A percentile compares a stretch with the other conserved stretches of the same genome.
Evolutionary conservation across 108 stramenopile genomes (phyloP).

Genomic region (Asterionellopsis glacialis): DNA sequence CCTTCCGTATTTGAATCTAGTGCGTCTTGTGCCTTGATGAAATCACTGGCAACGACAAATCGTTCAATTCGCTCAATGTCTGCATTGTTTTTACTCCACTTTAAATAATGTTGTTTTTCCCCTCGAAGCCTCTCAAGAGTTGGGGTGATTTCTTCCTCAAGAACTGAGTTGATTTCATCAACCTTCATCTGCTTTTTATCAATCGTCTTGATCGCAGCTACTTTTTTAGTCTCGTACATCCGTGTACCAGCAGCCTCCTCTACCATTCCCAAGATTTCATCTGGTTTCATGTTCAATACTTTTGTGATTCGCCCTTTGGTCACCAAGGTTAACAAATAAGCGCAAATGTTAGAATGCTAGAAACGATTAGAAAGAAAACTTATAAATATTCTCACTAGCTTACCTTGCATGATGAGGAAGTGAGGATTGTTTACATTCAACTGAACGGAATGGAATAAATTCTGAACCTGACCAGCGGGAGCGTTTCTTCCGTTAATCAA

Average conservation of each 20-base stretch:
- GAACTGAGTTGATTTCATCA: slow-evolving; percentile 92
- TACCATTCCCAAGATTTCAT: slow-evolving; percentile 98
- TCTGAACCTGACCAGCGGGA: slow-evolving; percentile 92
- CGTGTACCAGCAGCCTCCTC: slow-evolving; percentile 99
- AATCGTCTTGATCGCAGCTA: slow-evolving; percentile 93
- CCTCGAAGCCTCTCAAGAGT: slow-evolving; percentile 91
- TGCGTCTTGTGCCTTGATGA: slow-evolving; percentile 53
- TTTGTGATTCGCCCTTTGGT: slow-evolving; percentile 89
- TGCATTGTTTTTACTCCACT: slow-evolving; percentile 92
- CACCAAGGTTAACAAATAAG: not conserved
- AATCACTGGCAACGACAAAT: slow-evolving; percentile 92
- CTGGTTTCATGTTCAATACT: slow-evolving; percentile 99
- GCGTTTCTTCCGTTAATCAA: slow-evolving; percentile 94
- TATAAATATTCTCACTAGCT: slow-evolving; percentile 8
- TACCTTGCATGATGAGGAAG: slow-evolving; percentile 99
- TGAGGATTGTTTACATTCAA: slow-evolving; percentile 99
- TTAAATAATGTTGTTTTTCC: slow-evolving; percentile 93
- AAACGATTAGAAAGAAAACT: not conserved
- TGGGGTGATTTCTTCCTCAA: slow-evolving; percentile 96
- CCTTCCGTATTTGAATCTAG: slow-evolving; percentile 59
- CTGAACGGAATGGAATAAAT: slow-evolving; percentile 99
- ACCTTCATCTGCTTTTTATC: slow-evolving; percentile 98
- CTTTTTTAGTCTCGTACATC: slow-evolving; percentile 98
- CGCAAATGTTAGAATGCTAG: slow-evolving; percentile 3
- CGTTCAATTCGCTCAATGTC: slow-evolving; percentile 94